phyloP scores from a whole-genome alignment of 805 yeast genomes.

The Komagataella phaffii region DNA sequence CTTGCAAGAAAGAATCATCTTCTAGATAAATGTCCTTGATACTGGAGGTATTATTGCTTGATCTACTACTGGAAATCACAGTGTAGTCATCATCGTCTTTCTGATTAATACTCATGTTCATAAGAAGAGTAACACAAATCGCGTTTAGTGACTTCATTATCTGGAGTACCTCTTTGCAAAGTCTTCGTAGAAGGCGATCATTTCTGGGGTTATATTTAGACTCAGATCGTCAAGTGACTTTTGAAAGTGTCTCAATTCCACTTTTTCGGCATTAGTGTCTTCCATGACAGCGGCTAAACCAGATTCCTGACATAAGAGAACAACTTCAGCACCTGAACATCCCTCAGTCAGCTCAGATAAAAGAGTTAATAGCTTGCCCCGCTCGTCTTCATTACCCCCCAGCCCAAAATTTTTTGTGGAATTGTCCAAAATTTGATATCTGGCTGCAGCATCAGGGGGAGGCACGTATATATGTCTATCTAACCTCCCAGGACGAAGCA shows the following conservation, averaged over 20 bases:
- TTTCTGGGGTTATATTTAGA: constrained; percentile 72
- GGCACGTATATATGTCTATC: constrained; percentile 88
- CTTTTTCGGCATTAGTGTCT: constrained; percentile 35
- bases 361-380: constrained; percentile 25
- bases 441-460: constrained; percentile 79
- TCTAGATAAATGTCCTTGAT: too few species aligned
- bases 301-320: constrained; percentile 85
- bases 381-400: constrained; percentile 25
- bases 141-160: too few species aligned
- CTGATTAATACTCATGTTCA: too few species aligned
- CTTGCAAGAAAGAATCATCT: too few species aligned
- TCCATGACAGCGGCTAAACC: constrained; percentile 92
- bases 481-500: constrained; percentile 89
- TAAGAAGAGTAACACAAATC: too few species aligned
- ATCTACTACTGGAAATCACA: too few species aligned
- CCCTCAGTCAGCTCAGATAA: constrained; percentile 68
- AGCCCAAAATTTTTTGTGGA: constrained; percentile 54
- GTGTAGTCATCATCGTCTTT: too few species aligned
- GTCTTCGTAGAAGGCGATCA: constrained; percentile 62
- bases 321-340: constrained; percentile 95
- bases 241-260: constrained; percentile 55
- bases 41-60: too few species aligned
- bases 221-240: constrained; percentile 57
- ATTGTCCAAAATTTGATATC: constrained; percentile 65
- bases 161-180: constrained; percentile 24